Evolutionary conservation across 495 filamentous ascomycete genomes (phyloP).

Genomic region (Hypoxylon rickii): DNA sequence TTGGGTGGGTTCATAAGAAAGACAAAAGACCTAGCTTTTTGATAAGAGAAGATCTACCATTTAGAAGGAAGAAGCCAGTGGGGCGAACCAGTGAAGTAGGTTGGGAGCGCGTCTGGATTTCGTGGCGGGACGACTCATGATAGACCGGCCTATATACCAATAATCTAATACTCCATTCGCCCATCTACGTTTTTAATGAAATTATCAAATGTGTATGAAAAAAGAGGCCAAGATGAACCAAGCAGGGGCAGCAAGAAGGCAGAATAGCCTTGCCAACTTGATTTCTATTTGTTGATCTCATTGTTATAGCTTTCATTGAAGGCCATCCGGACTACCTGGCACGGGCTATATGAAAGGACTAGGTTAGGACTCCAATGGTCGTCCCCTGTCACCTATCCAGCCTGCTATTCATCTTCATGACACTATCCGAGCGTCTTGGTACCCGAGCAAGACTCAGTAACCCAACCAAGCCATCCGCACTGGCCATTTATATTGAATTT

Average conservation of each 20-base stretch:
- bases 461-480: no score
- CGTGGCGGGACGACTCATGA: constrained; percentile 32
- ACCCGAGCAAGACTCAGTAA: no score
- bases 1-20: constrained; percentile 17
- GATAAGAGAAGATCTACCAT: constrained; percentile 27
- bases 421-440: no score
- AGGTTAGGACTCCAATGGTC: no score
- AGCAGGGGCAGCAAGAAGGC: no score
- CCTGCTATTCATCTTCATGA: no score
- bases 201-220: neutral
- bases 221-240: no score
- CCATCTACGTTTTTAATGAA: constrained; percentile 17
- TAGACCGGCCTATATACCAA: constrained; percentile 34
- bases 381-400: no score
- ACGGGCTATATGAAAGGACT: no score
- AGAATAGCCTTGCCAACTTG: neutral
- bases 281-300: neutral
- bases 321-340: no score
- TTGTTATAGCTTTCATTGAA: constrained; percentile 1
- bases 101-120: constrained; percentile 17
- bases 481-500: no score
- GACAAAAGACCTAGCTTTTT: neutral
- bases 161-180: constrained; percentile 30
- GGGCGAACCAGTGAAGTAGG: neutral
- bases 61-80: constrained; percentile 24